Base-by-base conservation (phyloP, 2,329 filamentous ascomycete species). In the Amylocarpus encephaloides region DNA sequence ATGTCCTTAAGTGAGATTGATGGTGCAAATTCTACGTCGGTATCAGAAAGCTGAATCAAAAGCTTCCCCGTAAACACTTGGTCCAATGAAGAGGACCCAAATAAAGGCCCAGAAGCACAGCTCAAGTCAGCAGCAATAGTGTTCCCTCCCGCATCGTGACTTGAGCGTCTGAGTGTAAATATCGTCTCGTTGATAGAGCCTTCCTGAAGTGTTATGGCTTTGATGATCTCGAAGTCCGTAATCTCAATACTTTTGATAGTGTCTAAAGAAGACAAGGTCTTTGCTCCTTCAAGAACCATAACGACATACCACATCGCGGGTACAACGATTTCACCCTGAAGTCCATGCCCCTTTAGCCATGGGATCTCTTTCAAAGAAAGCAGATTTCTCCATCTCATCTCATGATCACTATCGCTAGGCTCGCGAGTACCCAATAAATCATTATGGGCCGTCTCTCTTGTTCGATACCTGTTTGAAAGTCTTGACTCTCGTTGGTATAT, bases 391-490 rank as follows among this genome's bases (percentile, higher is more conserved):
- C 53, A 55, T 16, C 46, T 5, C 11, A 48, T 15, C 40, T 49
- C 53, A 42, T 6, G 49, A 53, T 6, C 44, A 55, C 35, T 48
- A 60, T 32, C 59, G 43, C 1, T 51, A 41, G 2, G 5, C 6
- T 7, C 7, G 10, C 42, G 42, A 5, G 12, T 33, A 33, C 42
- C 42, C 5, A 44, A 15, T 18, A 44, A 18, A 6, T 30, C 22
- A 78, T 72, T 2, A 78, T 66, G 48, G 78, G 75, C 34, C 72
- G 70, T 13, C 73, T 68, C 2, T 70, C 69, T 44, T 67, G 68
- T 29, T 68, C 64, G n/a, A 72, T 67, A 7, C 33, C 63, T 15
- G 71, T 66, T 50, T 71, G 70, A 10, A 10, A 15, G 10, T n/a
- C 48, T 35, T 9, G 52, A 52, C 35, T 79, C 75, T 50, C 73